Evolutionary conservation across 192 early-diverging fungal genomes (phyloP).

Genomic region (Umbelopsis vinacea): DNA sequence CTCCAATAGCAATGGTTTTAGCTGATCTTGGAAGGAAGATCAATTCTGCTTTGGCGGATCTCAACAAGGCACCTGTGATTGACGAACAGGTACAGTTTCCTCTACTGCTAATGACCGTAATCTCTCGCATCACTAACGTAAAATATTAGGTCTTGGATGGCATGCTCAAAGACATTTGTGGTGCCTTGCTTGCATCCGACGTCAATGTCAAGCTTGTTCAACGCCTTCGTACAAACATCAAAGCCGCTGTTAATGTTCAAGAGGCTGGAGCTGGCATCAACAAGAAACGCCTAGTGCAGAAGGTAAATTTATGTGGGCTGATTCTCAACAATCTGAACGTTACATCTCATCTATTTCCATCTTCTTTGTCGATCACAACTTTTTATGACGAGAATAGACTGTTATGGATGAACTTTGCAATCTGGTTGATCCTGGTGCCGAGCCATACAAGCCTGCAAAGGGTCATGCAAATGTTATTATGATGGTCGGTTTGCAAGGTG

Average conservation of each 20-base stretch:
- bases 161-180: slow-evolving; percentile 83
- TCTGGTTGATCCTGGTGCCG: slow-evolving; percentile 86
- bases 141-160: slow-evolving; percentile 67
- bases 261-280: slow-evolving; percentile 81
- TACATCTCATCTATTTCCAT: background rate
- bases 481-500: slow-evolving; percentile 98
- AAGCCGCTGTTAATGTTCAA: slow-evolving; percentile 79
- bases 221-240: slow-evolving; percentile 84
- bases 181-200: slow-evolving; percentile 88
- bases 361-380: background rate
- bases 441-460: slow-evolving; percentile 87
- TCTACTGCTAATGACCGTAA: background rate
- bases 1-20: slow-evolving; percentile 68
- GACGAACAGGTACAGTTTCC: slow-evolving; percentile 73
- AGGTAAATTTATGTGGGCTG: slow-evolving; percentile 40
- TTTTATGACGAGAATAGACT: slow-evolving; percentile 43
- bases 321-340: background rate
- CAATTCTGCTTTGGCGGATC: slow-evolving; percentile 77
- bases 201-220: slow-evolving; percentile 90
- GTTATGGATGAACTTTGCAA: slow-evolving; percentile 89
- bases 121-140: background rate
- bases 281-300: slow-evolving; percentile 87
- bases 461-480: slow-evolving; percentile 87
- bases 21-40: slow-evolving; percentile 91
- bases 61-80: slow-evolving; percentile 84